A percentile compares a stretch with the other conserved stretches of the same genome.
Evolutionary conservation across 371 early-diverging fungal genomes (phyloP).

Genomic region (Zopfochytrium polystomum): DNA sequence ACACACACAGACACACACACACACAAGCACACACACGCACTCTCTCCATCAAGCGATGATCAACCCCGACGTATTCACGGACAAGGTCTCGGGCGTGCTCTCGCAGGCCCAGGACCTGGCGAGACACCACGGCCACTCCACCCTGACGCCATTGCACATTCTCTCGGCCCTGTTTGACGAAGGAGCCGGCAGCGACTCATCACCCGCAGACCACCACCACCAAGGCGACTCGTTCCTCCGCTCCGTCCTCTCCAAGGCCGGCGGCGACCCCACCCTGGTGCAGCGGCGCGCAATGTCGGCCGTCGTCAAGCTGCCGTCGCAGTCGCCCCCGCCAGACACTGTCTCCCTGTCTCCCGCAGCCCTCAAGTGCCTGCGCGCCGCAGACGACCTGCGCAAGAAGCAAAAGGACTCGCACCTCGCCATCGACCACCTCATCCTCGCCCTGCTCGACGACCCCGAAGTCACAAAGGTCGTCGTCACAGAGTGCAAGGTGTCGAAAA

Average conservation of each 20-base stretch:
- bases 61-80: conserved; percentile 72
- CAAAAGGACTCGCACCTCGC: conserved; percentile 85
- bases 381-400: conserved; percentile 71
- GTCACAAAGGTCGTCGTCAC: conserved; percentile 60
- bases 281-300: conserved; percentile 76
- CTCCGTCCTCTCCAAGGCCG: conserved; percentile 71
- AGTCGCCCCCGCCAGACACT: conserved; percentile 81
- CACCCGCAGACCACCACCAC: no score
- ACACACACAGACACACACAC: no score
- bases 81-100: conserved; percentile 68
- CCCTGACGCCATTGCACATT: conserved; percentile 78
- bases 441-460: conserved; percentile 66
- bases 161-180: conserved; percentile 77
- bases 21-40: no score
- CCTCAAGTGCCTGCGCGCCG: conserved; percentile 61
- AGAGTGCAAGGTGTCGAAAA: conserved; percentile 68
- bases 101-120: conserved; percentile 69
- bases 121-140: conserved; percentile 71
- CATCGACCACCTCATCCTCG: conserved; percentile 83
- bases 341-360: conserved; percentile 63
- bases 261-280: conserved; percentile 68
- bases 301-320: conserved; percentile 76
- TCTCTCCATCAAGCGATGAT: no score
- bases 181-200: conserved; percentile 43
- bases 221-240: no score